A percentile compares a stretch with the other conserved stretches of the same genome.
Conservation (phyloP, 768 basidiomycete species). For the Cubamyces sp. region DNA sequence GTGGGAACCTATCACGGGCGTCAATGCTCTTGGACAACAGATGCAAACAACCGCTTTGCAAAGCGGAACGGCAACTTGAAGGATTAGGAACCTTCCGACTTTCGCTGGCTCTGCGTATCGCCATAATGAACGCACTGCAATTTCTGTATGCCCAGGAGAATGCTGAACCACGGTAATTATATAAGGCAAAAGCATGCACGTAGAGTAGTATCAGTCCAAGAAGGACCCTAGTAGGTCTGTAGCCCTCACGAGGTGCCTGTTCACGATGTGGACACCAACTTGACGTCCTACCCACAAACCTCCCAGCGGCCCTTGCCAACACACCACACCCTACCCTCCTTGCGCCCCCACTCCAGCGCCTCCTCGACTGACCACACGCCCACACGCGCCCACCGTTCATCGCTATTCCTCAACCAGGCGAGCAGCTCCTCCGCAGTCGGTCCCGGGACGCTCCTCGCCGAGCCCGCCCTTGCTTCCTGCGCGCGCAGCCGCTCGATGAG, state of each 20-base stretch:
- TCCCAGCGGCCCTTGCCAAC: constrained; percentile 43
- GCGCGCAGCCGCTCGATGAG: constrained; percentile 27
- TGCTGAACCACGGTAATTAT: no score
- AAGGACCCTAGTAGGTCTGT: no score
- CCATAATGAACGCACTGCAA: no score
- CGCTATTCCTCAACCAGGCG: constrained; percentile 47
- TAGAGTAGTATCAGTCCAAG: no score
- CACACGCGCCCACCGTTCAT: constrained; percentile 68
- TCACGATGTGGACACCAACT: no score
- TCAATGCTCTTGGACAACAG: constrained; percentile 9
- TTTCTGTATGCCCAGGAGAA: no score
- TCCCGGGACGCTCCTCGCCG: constrained; percentile 27
- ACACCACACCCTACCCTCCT: constrained; percentile 39
- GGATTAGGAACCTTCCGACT: no score
- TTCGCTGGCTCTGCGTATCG: no score
- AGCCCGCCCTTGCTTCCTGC: neutral
- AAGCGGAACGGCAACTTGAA: no score
- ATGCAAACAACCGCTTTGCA: neutral
- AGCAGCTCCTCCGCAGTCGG: constrained; percentile 53
- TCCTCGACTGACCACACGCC: constrained; percentile 69
- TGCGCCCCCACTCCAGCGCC: constrained; percentile 52
- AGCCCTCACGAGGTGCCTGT: no score
- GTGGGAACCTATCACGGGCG: constrained; percentile 5
- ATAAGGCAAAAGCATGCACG: no score
- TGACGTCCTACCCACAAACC: constrained; percentile 21